Evolutionary conservation across 371 early-diverging fungal genomes (phyloP).

Genomic region (Funneliformis caledonium): DNA sequence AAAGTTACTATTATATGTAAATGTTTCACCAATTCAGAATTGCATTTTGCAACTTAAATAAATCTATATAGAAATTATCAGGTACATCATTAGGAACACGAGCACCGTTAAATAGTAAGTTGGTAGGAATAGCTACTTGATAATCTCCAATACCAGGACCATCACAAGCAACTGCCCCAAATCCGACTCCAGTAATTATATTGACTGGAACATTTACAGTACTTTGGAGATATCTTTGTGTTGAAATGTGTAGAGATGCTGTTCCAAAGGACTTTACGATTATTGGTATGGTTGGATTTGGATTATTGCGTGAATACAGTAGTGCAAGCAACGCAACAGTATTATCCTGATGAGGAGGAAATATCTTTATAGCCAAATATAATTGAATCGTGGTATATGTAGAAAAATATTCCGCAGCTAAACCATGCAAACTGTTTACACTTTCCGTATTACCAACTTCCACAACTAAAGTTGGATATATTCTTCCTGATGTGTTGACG

Average conservation of each 20-base stretch:
- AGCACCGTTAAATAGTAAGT: too few species aligned
- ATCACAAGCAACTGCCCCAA: conserved; percentile 12
- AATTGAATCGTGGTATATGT: conserved; percentile 26
- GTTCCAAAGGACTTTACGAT: conserved; percentile 28
- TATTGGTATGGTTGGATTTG: conserved; percentile 2
- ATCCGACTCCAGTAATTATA: conserved; percentile 24
- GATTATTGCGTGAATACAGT: conserved; percentile 20
- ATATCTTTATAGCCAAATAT: conserved; percentile 27
- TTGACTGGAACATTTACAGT: neutral
- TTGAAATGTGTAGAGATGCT: neutral
- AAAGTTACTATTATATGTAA: too few species aligned
- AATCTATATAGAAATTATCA: too few species aligned
- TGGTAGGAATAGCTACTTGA: too few species aligned
- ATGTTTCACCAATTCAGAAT: too few species aligned
- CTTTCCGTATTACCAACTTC: conserved; percentile 36
- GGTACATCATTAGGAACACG: too few species aligned
- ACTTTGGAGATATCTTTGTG: neutral
- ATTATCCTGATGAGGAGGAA: conserved; percentile 9
- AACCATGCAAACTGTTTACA: conserved; percentile 19
- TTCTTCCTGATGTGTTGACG: neutral
- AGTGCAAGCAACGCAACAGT: conserved; percentile 16
- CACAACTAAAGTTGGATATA: conserved; percentile 27
- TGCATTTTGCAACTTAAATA: too few species aligned
- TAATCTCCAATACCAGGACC: too few species aligned
- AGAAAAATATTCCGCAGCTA: conserved; percentile 27